Evolutionary conservation across 768 basidiomycete genomes (phyloP).

Genomic region (Amanita polypyramis): DNA sequence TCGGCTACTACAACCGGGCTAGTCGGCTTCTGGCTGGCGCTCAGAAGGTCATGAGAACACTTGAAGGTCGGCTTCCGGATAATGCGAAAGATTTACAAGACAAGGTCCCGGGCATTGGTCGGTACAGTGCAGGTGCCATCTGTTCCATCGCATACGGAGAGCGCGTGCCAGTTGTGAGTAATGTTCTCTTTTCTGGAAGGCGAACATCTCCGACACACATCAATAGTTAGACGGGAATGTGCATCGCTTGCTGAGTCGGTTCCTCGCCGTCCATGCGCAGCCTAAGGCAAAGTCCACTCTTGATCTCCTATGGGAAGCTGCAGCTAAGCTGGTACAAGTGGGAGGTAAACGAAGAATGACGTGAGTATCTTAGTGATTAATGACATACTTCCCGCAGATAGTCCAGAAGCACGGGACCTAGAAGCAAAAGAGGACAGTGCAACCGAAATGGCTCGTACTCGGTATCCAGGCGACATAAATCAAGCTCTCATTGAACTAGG

Average conservation of each 20-base stretch:
- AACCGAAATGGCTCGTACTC: slow-evolving; percentile 11
- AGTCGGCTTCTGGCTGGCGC: slow-evolving; percentile 78
- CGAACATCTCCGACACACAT: slow-evolving; percentile 1
- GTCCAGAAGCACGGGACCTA: not conserved
- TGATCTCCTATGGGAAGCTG: slow-evolving; percentile 76
- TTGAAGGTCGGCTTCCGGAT: slow-evolving; percentile 62
- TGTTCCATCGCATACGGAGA: slow-evolving; percentile 85
- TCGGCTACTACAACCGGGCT: slow-evolving; percentile 86
- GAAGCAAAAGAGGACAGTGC: not conserved
- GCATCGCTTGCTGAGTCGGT: slow-evolving; percentile 71
- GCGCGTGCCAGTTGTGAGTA: slow-evolving; percentile 71
- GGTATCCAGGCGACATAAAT: slow-evolving; percentile 74
- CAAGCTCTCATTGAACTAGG: slow-evolving; percentile 94
- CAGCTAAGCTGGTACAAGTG: slow-evolving; percentile 47
- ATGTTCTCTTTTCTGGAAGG: not conserved
- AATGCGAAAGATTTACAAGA: slow-evolving; percentile 76
- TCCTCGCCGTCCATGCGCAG: slow-evolving; percentile 73
- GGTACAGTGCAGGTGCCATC: slow-evolving; percentile 81
- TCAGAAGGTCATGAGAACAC: slow-evolving; percentile 59
- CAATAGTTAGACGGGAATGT: slow-evolving; percentile 84
- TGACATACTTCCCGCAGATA: not conserved
- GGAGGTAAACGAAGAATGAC: slow-evolving; percentile 16
- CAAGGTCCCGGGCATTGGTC: slow-evolving; percentile 77
- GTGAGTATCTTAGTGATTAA: not conserved
- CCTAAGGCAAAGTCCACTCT: slow-evolving; percentile 73